A percentile compares a stretch with the other conserved stretches of the same genome.
Evolutionary conservation across 352 stramenopile species (phyloP).

Genomic region (Phytophthora litchii): DNA sequence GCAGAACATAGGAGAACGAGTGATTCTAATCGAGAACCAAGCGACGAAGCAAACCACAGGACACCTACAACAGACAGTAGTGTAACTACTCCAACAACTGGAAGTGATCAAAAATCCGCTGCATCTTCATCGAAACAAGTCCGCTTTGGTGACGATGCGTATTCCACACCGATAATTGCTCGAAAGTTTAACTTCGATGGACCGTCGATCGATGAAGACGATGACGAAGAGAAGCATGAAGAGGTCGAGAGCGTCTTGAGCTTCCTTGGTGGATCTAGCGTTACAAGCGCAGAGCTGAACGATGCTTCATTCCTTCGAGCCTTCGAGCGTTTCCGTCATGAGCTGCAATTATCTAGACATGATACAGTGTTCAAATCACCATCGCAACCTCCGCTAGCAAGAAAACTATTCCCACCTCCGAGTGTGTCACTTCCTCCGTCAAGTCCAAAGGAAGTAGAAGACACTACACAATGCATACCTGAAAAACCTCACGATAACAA

Average conservation of each 20-base stretch:
- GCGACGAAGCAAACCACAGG: constrained; percentile 4
- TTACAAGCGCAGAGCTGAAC: constrained; percentile 61
- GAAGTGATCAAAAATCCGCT: constrained; percentile 53
- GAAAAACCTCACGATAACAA: not conserved
- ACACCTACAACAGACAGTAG: constrained; percentile 36
- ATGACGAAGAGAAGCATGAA: constrained; percentile 37
- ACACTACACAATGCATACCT: no score
- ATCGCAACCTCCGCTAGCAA: constrained; percentile 14
- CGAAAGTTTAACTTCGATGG: constrained; percentile 70
- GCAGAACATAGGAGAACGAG: not conserved
- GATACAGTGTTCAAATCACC: constrained; percentile 9
- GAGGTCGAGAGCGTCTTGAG: constrained; percentile 46
- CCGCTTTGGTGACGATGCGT: constrained; percentile 53
- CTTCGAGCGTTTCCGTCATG: constrained; percentile 51
- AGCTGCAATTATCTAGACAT: constrained; percentile 31
- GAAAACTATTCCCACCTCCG: constrained; percentile 26
- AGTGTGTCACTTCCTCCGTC: not conserved
- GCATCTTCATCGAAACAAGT: constrained; percentile 54
- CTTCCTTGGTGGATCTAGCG: constrained; percentile 57
- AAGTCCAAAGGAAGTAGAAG: constrained; percentile 1
- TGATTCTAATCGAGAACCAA: not conserved
- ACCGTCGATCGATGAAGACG: constrained; percentile 55
- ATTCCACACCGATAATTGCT: constrained; percentile 61
- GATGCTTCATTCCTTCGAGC: constrained; percentile 58
- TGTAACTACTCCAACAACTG: constrained; percentile 49